These are phyloP conservation scores for Globisporangium mamillatum DNA, from an alignment of 352 stramenopile species.

Conservation along the genomic window DNA sequence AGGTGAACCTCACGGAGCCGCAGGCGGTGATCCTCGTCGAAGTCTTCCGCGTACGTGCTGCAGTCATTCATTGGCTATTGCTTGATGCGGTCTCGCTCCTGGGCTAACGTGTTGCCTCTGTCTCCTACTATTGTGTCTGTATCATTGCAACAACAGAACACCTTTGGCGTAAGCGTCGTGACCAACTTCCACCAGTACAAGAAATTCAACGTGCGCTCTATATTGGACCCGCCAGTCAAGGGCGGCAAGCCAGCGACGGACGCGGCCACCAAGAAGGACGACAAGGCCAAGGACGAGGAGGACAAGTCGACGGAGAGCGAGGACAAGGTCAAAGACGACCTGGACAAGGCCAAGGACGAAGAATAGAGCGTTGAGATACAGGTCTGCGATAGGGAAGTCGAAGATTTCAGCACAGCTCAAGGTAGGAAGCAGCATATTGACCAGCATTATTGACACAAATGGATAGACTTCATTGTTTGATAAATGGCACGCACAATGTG, in stretches of 20 bases:
- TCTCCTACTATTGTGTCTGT: not conserved
- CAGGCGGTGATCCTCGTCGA: slow-evolving; percentile 65
- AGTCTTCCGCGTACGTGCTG: slow-evolving; percentile 50
- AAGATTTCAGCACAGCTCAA: not conserved
- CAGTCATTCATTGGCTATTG: not conserved
- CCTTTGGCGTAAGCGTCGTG: slow-evolving; percentile 69
- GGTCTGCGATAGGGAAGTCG: not conserved
- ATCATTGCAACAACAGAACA: slow-evolving; percentile 29
- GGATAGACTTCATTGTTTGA: not conserved
- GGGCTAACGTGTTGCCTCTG: not conserved
- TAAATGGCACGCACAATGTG: too few species aligned
- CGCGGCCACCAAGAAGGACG: slow-evolving; percentile 17
- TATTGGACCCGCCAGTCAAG: slow-evolving; percentile 58
- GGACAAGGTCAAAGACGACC: not conserved
- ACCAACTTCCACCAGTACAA: slow-evolving; percentile 71
- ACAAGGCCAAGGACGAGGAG: slow-evolving; percentile 23
- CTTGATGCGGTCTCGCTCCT: not conserved
- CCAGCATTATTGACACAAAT: not conserved
- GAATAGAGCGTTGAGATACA: slow-evolving; percentile 11
- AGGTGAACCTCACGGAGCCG: slow-evolving; percentile 71
- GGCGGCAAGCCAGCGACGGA: slow-evolving; percentile 24
- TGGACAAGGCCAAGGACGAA: slow-evolving; percentile 13
- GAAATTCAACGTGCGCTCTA: slow-evolving; percentile 77
- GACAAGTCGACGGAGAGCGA: not conserved
- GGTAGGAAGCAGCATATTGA: too few species aligned